These are phyloP conservation scores for Eutrema japonicum DNA, from an alignment of 345 rosid genomes.

Conservation along the genomic window DNA sequence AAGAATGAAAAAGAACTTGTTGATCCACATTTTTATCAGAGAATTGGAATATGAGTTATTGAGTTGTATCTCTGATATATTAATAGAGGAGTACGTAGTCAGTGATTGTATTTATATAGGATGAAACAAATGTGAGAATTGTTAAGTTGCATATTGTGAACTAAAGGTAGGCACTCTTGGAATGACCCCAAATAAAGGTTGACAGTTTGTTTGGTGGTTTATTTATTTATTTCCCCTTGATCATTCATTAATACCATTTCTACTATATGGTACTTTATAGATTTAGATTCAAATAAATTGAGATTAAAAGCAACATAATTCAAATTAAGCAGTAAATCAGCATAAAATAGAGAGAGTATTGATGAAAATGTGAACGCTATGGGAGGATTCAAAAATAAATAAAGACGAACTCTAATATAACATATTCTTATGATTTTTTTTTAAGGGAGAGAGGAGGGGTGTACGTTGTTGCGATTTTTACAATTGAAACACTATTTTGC, in stretches of 20 bases:
- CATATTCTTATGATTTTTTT: background rate
- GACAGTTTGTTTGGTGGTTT: slow-evolving; percentile 23
- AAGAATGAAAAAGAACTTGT: slow-evolving; percentile 20
- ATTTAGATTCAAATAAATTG: background rate
- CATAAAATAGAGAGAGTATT: background rate
- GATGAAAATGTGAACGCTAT: background rate
- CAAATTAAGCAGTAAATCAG: background rate
- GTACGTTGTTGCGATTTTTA: background rate
- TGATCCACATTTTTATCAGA: slow-evolving; percentile 28
- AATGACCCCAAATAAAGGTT: slow-evolving; percentile 32
- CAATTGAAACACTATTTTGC: background rate
- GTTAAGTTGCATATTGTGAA: background rate
- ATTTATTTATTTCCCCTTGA: background rate
- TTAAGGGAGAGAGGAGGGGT: too few relatives aligned
- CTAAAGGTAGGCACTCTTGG: slow-evolving; percentile 27
- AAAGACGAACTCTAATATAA: background rate
- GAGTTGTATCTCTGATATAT: slow-evolving; percentile 4
- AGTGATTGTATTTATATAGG: slow-evolving; percentile 19
- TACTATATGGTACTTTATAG: background rate
- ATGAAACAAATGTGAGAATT: background rate
- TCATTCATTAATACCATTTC: background rate
- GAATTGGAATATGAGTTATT: background rate
- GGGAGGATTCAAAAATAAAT: background rate
- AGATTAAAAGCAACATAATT: background rate
- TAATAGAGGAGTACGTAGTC: background rate